A percentile compares a stretch with the other conserved stretches of the same genome.
These are phyloP conservation scores for Aspergillus thermomutatus DNA, from an alignment of 2,329 filamentous ascomycete species.

Conservation along the genomic window DNA sequence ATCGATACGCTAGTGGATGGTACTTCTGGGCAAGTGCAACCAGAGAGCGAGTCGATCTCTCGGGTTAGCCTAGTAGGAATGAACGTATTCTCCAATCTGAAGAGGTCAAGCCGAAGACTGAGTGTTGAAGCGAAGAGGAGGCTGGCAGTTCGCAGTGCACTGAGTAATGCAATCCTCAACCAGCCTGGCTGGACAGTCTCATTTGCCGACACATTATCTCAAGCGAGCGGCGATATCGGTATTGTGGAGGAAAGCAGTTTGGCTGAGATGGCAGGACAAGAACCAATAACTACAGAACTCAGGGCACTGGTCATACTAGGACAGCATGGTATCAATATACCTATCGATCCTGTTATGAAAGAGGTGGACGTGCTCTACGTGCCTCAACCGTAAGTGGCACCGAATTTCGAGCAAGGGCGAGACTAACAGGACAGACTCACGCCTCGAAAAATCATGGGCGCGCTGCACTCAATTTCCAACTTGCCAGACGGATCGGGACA, in stretches of 20 bases:
- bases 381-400: slow-evolving; percentile 24
- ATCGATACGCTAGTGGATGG: not conserved
- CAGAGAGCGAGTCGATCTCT: not conserved
- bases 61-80: slow-evolving; percentile 28
- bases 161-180: slow-evolving; percentile 23
- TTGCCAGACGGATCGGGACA: not conserved
- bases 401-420: not conserved
- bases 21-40: not conserved
- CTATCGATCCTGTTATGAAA: slow-evolving; percentile 6
- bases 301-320: slow-evolving; percentile 23
- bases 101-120: slow-evolving; percentile 18
- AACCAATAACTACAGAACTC: slow-evolving; percentile 10
- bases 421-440: slow-evolving; percentile 23
- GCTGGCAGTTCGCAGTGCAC: slow-evolving; percentile 22
- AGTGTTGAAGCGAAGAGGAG: slow-evolving; percentile 27
- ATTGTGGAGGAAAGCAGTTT: slow-evolving; percentile 26
- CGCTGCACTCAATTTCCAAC: slow-evolving; percentile 14
- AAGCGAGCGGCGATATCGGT: slow-evolving; percentile 23
- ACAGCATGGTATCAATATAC: slow-evolving; percentile 7
- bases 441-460: slow-evolving; percentile 23
- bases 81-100: slow-evolving; percentile 21
- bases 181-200: slow-evolving; percentile 23
- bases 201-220: slow-evolving; percentile 21
- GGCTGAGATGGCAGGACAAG: slow-evolving; percentile 6
- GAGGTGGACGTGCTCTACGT: slow-evolving; percentile 20